phyloP scores from a whole-genome alignment of 139 green algal genomes.

The Closterium sp. region DNA sequence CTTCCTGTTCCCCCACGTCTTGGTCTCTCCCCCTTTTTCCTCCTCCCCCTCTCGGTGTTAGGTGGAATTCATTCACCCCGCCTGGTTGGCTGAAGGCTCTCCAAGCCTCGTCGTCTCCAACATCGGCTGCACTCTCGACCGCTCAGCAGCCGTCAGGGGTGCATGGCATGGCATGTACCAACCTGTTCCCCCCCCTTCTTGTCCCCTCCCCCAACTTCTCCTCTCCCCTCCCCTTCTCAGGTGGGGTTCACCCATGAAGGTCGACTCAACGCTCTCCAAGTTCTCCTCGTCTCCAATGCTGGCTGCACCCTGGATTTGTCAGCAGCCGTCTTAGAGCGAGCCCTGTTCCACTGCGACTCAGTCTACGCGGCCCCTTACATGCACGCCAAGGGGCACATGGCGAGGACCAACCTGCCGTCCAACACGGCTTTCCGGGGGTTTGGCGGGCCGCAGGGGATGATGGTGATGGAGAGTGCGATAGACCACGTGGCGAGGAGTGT shows the following conservation, averaged over 20 bases:
- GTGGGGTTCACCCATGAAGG: constrained; percentile 71
- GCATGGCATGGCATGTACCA: not conserved
- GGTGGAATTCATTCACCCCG: constrained; percentile 67
- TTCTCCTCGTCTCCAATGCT: constrained; percentile 87
- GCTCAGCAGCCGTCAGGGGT: constrained; percentile 62
- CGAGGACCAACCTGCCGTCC: constrained; percentile 80
- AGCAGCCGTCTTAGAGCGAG: constrained; percentile 81
- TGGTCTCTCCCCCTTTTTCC: not conserved
- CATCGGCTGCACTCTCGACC: constrained; percentile 80
- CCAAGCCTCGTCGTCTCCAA: constrained; percentile 89
- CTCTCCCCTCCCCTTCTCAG: constrained; percentile 20
- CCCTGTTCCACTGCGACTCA: constrained; percentile 81
- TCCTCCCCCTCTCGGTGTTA: constrained; percentile 9
- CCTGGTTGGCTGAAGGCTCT: constrained; percentile 72
- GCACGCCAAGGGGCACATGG: constrained; percentile 68
- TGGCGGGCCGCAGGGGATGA: constrained; percentile 86
- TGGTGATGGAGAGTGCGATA: constrained; percentile 80
- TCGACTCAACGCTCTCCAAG: constrained; percentile 72
- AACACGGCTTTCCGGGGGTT: constrained; percentile 97
- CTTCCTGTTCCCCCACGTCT: not conserved
- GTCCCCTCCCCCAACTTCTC: not conserved
- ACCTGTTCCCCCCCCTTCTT: not conserved
- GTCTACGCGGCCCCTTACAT: constrained; percentile 66
- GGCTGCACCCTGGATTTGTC: constrained; percentile 83
- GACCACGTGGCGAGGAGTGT: constrained; percentile 67